A percentile compares a stretch with the other conserved stretches of the same genome.
Conservation (phyloP, 2,329 filamentous ascomycete genomes). For the Incumbomyces delicatus region DNA sequence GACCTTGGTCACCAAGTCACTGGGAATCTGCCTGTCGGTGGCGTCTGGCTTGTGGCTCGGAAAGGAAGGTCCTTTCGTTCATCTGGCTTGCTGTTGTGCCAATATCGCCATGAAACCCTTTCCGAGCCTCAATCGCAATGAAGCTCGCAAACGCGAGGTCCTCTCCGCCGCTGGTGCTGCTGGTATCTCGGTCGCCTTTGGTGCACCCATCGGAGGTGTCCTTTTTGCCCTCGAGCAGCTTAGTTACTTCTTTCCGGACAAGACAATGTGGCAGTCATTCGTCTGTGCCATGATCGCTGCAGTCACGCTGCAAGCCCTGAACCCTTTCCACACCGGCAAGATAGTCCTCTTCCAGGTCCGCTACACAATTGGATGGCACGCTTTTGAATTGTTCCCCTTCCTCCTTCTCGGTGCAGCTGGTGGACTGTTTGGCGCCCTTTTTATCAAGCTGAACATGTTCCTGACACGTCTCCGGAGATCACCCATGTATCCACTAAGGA, state of each 20-base stretch:
- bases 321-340: constrained; percentile 91
- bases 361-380: constrained; percentile 85
- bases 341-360: constrained; percentile 93
- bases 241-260: constrained; percentile 96
- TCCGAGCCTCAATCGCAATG: constrained; percentile 68
- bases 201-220: constrained; percentile 86
- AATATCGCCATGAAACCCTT: constrained; percentile 91
- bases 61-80: constrained; percentile 89
- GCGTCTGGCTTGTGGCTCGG: constrained; percentile 93
- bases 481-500: constrained; percentile 28
- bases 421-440: constrained; percentile 87
- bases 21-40: constrained; percentile 82
- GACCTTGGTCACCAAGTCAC: constrained; percentile 81
- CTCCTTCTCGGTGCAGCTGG: constrained; percentile 76
- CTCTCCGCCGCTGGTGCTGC: constrained; percentile 85
- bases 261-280: constrained; percentile 99
- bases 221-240: constrained; percentile 95
- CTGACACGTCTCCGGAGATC: constrained; percentile 72
- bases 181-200: constrained; percentile 89
- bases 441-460: constrained; percentile 89
- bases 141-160: constrained; percentile 88
- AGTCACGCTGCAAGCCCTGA: constrained; percentile 81
- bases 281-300: constrained; percentile 99
- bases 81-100: constrained; percentile 93
- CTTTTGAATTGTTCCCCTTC: constrained; percentile 86